Percentiles rank a stretch among this genome's conserved stretches.
These are phyloP conservation scores for Epichloe coenophiala DNA, from an alignment of 2,329 filamentous ascomycete genomes.

Conservation along the genomic window DNA sequence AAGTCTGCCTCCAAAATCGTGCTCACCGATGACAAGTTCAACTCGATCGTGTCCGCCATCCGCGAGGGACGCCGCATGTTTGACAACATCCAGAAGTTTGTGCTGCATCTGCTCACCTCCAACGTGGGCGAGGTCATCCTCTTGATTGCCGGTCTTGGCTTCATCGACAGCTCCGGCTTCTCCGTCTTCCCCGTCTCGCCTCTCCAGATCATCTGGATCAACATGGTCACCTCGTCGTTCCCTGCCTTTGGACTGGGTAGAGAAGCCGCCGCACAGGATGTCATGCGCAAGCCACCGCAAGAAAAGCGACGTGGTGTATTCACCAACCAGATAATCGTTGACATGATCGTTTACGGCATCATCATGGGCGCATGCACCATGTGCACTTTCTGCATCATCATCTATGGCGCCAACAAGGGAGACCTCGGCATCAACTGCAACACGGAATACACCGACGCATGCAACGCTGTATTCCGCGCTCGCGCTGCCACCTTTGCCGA, in stretches of 20 bases:
- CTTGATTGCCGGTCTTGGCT: constrained; percentile 66
- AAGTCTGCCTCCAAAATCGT: constrained; percentile 75
- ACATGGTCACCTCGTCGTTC: constrained; percentile 80
- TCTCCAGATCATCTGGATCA: constrained; percentile 85
- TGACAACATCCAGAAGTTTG: constrained; percentile 81
- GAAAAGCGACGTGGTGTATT: constrained; percentile 57
- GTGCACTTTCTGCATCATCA: constrained; percentile 51
- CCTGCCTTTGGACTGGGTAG: constrained; percentile 81
- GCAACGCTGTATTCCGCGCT: constrained; percentile 51
- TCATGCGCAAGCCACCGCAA: constrained; percentile 71
- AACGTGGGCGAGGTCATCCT: constrained; percentile 78
- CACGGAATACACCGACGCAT: constrained; percentile 38
- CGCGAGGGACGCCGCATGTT: constrained; percentile 76
- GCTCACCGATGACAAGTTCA: constrained; percentile 78
- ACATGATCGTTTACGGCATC: constrained; percentile 67
- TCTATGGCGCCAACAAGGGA: constrained; percentile 42
- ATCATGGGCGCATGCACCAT: constrained; percentile 62
- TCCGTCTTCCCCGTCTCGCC: constrained; percentile 81
- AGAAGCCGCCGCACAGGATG: constrained; percentile 59
- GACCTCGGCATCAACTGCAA: constrained; percentile 51
- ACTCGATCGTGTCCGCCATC: constrained; percentile 70
- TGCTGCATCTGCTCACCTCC: constrained; percentile 64
- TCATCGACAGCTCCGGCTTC: constrained; percentile 56
- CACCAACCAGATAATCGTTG: constrained; percentile 61
- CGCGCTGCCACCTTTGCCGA: constrained; percentile 61